Evolutionary conservation across 73 alveolate genomes (phyloP).

Genomic region (Symbiodinium natans): DNA sequence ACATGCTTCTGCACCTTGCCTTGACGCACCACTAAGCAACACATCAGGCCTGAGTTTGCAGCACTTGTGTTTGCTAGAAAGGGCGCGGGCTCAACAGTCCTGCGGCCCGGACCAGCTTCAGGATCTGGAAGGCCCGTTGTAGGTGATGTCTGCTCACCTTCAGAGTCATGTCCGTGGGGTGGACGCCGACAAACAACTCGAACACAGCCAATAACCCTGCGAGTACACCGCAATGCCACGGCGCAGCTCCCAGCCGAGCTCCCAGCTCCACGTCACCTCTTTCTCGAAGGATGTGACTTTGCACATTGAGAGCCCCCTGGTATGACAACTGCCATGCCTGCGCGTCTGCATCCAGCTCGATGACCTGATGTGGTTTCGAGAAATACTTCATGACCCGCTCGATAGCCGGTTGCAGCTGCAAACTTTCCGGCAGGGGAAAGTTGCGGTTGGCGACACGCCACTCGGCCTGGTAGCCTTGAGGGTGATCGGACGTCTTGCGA

Average conservation of each 20-base stretch:
- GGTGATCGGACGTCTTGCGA: not conserved
- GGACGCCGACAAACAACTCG: conserved; percentile 21
- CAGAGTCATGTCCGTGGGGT: not conserved
- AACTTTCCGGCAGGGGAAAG: not conserved
- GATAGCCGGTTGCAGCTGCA: not conserved
- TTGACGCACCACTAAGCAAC: too few species aligned
- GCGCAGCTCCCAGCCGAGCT: conserved; percentile 55
- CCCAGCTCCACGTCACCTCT: not conserved
- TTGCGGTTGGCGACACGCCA: conserved; percentile 34
- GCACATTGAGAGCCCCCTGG: conserved; percentile 16
- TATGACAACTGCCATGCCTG: not conserved
- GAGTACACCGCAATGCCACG: conserved; percentile 19
- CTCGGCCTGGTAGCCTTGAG: conserved; percentile 15
- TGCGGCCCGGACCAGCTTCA: too few species aligned
- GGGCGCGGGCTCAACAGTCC: too few species aligned
- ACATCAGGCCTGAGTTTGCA: not conserved
- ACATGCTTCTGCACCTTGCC: too few species aligned
- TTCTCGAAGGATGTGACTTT: not conserved
- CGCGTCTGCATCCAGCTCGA: not conserved
- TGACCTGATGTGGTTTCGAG: not conserved
- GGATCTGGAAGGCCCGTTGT: not conserved
- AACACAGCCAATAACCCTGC: not conserved
- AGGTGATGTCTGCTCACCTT: not conserved
- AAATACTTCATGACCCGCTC: not conserved
- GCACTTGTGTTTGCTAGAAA: too few species aligned